Evolutionary conservation across 2,329 filamentous ascomycete species (phyloP).

Genomic region (Aureobasidium sp.): DNA sequence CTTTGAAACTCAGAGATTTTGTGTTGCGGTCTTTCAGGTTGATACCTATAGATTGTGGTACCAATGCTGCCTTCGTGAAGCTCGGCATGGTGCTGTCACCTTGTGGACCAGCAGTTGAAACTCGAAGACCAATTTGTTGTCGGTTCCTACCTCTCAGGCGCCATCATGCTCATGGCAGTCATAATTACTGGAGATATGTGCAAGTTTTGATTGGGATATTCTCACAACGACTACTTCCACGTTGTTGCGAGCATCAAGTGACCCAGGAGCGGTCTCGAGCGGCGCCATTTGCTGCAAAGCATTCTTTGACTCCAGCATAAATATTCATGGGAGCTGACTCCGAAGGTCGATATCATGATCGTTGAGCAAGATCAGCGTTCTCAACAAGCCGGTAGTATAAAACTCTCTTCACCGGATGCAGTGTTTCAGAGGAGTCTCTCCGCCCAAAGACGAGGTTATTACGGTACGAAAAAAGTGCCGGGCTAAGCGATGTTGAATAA

Average conservation of each 20-base stretch:
- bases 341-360: background rate
- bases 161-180: background rate
- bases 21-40: too few relatives aligned
- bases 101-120: background rate
- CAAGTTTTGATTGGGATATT: background rate
- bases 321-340: background rate
- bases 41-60: too few relatives aligned
- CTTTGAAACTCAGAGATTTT: too few relatives aligned
- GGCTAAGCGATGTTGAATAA: background rate
- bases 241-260: background rate
- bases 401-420: background rate
- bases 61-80: too few relatives aligned
- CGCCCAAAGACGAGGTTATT: background rate
- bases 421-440: background rate
- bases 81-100: background rate
- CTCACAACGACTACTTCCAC: too few relatives aligned
- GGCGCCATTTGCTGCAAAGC: background rate
- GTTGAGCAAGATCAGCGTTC: background rate
- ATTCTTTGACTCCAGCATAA: background rate
- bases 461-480: background rate
- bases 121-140: background rate
- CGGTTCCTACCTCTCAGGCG: background rate
- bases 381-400: background rate
- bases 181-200: background rate
- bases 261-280: background rate